These are phyloP conservation scores for Aspergillus ellipticus DNA, from an alignment of 495 filamentous ascomycete genomes.

Conservation along the genomic window DNA sequence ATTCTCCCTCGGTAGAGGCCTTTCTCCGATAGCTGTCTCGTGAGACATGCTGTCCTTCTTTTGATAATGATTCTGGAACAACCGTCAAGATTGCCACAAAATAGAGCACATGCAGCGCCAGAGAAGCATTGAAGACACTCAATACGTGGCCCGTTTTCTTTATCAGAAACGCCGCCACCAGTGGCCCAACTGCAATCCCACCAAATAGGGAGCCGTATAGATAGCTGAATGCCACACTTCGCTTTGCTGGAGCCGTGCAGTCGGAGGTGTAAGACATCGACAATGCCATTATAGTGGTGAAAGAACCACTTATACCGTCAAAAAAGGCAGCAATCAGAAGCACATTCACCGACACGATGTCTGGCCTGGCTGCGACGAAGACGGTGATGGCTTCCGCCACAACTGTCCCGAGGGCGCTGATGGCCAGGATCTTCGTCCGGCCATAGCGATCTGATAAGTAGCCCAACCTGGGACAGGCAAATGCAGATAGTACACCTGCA, in stretches of 20 bases:
- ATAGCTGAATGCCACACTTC: conserved; percentile 83
- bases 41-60: conserved; percentile 61
- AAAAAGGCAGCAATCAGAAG: conserved; percentile 68
- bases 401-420: conserved; percentile 64
- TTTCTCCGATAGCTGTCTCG: conserved; percentile 56
- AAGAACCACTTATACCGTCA: conserved; percentile 83
- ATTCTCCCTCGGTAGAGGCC: conserved; percentile 4
- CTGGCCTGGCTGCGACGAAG: conserved; percentile 68
- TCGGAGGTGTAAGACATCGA: conserved; percentile 83
- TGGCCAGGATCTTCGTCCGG: conserved; percentile 63
- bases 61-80: conserved; percentile 78
- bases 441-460: conserved; percentile 86
- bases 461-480: conserved; percentile 79
- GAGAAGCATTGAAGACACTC: conserved; percentile 71
- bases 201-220: conserved; percentile 84
- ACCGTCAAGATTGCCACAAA: conserved; percentile 63
- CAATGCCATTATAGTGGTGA: conserved; percentile 76
- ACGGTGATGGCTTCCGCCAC: conserved; percentile 70
- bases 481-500: conserved; percentile 65
- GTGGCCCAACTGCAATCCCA: conserved; percentile 80
- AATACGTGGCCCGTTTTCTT: conserved; percentile 63
- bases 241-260: conserved; percentile 71
- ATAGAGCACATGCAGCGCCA: conserved; percentile 68
- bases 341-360: conserved; percentile 64
- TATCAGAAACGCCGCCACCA: conserved; percentile 73